Evolutionary conservation across 2,329 filamentous ascomycete genomes (phyloP).

Genomic region (Fusarium coicis): DNA sequence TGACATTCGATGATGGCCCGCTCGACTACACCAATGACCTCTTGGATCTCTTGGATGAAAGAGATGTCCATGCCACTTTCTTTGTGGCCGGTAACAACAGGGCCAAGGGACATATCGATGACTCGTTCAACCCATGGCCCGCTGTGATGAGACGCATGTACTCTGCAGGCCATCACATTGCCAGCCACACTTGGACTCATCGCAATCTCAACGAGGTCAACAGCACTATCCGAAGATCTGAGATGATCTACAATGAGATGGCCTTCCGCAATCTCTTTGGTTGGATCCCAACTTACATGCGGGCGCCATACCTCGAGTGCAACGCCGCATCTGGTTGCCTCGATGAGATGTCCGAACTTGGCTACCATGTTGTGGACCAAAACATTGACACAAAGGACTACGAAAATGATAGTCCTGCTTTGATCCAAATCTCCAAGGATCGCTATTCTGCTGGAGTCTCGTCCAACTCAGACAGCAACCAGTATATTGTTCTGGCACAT

Average conservation of each 20-base stretch:
- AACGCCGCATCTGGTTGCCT: constrained; percentile 53
- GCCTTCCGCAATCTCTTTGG: constrained; percentile 56
- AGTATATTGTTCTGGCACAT: constrained; percentile 64
- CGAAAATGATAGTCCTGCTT: constrained; percentile 59
- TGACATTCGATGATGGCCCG: constrained; percentile 62
- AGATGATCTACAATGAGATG: constrained; percentile 59
- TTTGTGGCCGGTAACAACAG: constrained; percentile 57
- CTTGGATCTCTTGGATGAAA: constrained; percentile 51
- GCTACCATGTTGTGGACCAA: constrained; percentile 67
- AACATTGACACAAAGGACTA: constrained; percentile 72
- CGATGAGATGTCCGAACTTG: constrained; percentile 51
- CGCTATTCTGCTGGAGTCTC: constrained; percentile 52
- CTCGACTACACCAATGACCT: constrained; percentile 54
- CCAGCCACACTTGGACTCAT: constrained; percentile 61
- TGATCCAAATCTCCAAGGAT: constrained; percentile 59
- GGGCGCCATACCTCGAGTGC: constrained; percentile 59
- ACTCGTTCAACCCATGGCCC: constrained; percentile 48
- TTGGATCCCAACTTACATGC: constrained; percentile 56
- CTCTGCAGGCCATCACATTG: constrained; percentile 57
- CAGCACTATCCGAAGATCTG: constrained; percentile 47
- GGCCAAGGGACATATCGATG: constrained; percentile 56
- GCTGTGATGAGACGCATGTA: constrained; percentile 55
- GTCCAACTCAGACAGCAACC: constrained; percentile 36
- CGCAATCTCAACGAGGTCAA: constrained; percentile 53
- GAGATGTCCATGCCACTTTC: constrained; percentile 52